phyloP scores from a whole-genome alignment of 495 filamentous ascomycete species.

The Chaetomium fimeti region DNA sequence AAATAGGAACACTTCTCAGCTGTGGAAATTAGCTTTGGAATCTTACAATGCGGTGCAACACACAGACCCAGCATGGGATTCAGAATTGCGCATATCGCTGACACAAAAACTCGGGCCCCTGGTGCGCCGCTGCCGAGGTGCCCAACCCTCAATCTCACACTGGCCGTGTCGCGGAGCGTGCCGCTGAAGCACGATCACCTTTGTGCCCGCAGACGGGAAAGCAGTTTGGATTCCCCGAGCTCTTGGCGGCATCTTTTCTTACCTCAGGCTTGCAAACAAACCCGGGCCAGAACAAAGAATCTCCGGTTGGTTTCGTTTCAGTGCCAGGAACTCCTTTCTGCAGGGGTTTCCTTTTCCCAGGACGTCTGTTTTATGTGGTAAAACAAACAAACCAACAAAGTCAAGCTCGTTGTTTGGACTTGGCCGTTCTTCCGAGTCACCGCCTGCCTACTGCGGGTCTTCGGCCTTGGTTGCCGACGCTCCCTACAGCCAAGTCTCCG shows the following conservation, averaged over 20 bases:
- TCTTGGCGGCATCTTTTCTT: background rate
- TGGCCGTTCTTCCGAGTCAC: too few species aligned
- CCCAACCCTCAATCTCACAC: too few species aligned
- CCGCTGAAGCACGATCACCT: background rate
- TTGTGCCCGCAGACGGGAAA: background rate
- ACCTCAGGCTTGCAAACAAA: background rate
- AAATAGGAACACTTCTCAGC: background rate
- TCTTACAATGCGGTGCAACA: constrained; percentile 7
- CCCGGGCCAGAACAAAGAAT: background rate
- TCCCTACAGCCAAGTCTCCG: too few species aligned
- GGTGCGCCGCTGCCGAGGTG: background rate
- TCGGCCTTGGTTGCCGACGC: too few species aligned
- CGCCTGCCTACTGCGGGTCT: too few species aligned
- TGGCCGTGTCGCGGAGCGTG: background rate
- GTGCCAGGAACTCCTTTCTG: too few species aligned
- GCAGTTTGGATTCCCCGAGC: background rate
- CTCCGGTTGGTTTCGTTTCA: too few species aligned
- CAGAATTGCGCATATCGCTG: background rate
- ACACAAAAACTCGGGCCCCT: background rate
- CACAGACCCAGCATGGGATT: background rate
- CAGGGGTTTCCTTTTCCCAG: too few species aligned
- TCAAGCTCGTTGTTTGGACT: too few species aligned
- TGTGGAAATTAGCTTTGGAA: background rate
- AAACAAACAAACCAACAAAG: too few species aligned
- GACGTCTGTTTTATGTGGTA: too few species aligned